A percentile compares a stretch with the other conserved stretches of the same genome.
phyloP scores from a whole-genome alignment of 2,329 filamentous ascomycete species.

The Chaetomium globosum region DNA sequence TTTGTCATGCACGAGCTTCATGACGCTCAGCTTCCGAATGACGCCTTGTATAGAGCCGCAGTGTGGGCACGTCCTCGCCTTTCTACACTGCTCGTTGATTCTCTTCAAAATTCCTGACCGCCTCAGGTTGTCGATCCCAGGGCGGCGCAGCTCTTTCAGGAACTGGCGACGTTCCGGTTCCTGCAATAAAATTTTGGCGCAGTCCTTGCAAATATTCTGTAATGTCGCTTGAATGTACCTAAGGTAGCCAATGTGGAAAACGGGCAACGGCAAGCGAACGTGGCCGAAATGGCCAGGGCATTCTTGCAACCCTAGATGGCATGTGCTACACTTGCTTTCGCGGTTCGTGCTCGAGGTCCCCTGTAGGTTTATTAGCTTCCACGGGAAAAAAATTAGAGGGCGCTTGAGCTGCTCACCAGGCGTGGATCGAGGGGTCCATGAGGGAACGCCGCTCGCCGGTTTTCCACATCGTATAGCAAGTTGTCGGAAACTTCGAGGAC shows the following conservation, averaged over 20 bases:
- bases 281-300: slow-evolving; percentile 97
- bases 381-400: no score
- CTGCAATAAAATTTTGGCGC: slow-evolving; percentile 78
- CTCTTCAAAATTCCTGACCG: slow-evolving; percentile 82
- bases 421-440: slow-evolving; percentile 87
- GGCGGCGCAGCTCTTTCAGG: slow-evolving; percentile 77
- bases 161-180: slow-evolving; percentile 77
- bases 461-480: slow-evolving; percentile 87
- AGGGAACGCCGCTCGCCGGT: slow-evolving; percentile 71
- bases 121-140: slow-evolving; percentile 82
- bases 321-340: slow-evolving; percentile 70
- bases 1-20: slow-evolving; percentile 94
- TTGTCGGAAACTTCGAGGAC: slow-evolving; percentile 94
- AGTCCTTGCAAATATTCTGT: slow-evolving; percentile 96
- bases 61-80: slow-evolving; percentile 78
- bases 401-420: slow-evolving; percentile 51
- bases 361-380: slow-evolving; percentile 40
- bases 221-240: slow-evolving; percentile 90
- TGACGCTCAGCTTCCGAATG: slow-evolving; percentile 86
- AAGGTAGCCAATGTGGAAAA: slow-evolving; percentile 94
- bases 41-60: slow-evolving; percentile 85
- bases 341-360: slow-evolving; percentile 85
- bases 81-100: slow-evolving; percentile 87
- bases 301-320: slow-evolving; percentile 74
- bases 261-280: slow-evolving; percentile 84